Percentiles rank a stretch among this genome's conserved stretches.
These are phyloP conservation scores for Chrysanthemum lavandulifolium DNA, from an alignment of 129 eudicot species.

Conservation along the genomic window DNA sequence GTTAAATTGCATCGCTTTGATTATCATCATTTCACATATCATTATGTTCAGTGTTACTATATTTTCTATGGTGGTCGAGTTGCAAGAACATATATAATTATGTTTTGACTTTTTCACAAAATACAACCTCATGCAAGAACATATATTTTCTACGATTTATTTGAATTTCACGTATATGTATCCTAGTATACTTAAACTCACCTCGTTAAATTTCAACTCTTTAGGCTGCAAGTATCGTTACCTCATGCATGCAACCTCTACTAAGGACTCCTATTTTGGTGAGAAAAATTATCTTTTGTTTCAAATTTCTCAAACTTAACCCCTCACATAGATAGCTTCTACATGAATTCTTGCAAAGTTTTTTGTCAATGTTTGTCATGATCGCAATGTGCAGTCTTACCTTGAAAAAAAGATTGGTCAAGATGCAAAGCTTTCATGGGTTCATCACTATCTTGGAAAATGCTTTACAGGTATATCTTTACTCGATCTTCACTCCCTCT, in stretches of 20 bases:
- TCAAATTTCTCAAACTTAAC: not conserved
- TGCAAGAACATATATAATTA: not conserved
- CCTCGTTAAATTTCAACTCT: not conserved
- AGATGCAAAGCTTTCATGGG: constrained; percentile 50
- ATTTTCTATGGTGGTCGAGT: too few species aligned
- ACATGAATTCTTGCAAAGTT: not conserved
- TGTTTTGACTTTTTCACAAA: not conserved
- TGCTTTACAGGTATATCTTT: constrained; percentile 52
- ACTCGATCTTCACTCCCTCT: not conserved
- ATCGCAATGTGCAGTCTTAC: constrained; percentile 21
- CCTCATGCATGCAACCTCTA: constrained; percentile 74
- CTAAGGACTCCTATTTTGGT: constrained; percentile 51
- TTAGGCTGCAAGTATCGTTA: constrained; percentile 70
- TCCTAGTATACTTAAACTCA: not conserved
- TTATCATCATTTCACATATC: too few species aligned
- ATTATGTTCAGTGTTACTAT: too few species aligned
- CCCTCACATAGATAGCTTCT: not conserved
- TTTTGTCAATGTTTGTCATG: not conserved
- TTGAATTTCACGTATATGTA: not conserved
- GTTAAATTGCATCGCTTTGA: too few species aligned
- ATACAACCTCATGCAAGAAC: too few species aligned
- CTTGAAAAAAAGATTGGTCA: constrained; percentile 47
- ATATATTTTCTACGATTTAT: too few species aligned
- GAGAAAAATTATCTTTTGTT: not conserved
- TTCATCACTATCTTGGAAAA: constrained; percentile 44